These are phyloP conservation scores for Ustilago vetiveriae DNA, from an alignment of 1,284 basidiomycete genomes.

Conservation along the genomic window DNA sequence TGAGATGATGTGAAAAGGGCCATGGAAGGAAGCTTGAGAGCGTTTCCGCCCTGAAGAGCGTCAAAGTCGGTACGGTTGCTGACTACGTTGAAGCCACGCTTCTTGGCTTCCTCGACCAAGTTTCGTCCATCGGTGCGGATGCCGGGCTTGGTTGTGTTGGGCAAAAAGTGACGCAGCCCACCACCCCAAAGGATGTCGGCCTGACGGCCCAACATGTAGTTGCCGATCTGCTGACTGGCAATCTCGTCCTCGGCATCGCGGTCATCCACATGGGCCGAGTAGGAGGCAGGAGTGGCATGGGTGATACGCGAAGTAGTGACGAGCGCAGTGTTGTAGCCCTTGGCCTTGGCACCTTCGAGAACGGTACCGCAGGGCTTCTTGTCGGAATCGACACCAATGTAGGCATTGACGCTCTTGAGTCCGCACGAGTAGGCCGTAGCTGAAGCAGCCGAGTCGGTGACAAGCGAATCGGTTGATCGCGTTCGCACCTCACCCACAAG, in stretches of 20 bases:
- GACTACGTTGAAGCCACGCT: conserved; percentile 54
- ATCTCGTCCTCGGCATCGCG: conserved; percentile 65
- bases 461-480: conserved; percentile 61
- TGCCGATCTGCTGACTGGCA: conserved; percentile 63
- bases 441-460: conserved; percentile 67
- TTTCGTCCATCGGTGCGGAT: conserved; percentile 60
- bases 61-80: conserved; percentile 60
- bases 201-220: conserved; percentile 59
- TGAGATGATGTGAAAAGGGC: conserved; percentile 58
- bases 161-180: conserved; percentile 61
- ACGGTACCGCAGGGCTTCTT: conserved; percentile 66
- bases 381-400: conserved; percentile 64
- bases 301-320: conserved; percentile 66
- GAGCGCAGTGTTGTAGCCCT: conserved; percentile 61
- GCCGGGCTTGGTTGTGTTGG: conserved; percentile 59
- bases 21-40: conserved; percentile 47
- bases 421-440: conserved; percentile 66
- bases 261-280: conserved; percentile 63
- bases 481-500: conserved; percentile 64
- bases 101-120: conserved; percentile 57
- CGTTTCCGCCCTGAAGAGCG: conserved; percentile 36
- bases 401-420: conserved; percentile 63
- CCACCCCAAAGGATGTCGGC: conserved; percentile 65
- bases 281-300: conserved; percentile 65
- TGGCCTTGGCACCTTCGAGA: conserved; percentile 65